Percentiles rank a stretch among this genome's conserved stretches.
Conservation (phyloP, 208 protist genomes). For the Tetramitus jugosus region DNA sequence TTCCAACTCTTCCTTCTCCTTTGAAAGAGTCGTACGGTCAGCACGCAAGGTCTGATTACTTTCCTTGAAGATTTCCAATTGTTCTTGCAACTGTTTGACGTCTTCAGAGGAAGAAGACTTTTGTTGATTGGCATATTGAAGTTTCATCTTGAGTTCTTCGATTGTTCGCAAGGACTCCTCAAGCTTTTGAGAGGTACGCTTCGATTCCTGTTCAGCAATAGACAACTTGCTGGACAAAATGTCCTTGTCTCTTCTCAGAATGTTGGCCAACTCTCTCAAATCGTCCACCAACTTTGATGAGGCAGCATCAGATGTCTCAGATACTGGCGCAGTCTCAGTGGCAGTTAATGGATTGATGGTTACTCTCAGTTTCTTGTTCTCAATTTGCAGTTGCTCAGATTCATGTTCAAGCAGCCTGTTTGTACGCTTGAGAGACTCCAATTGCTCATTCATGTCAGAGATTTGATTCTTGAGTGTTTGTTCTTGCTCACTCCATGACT, state of each 20-base stretch:
- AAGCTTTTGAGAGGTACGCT: background rate
- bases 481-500: no score
- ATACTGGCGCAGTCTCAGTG: background rate
- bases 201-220: background rate
- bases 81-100: background rate
- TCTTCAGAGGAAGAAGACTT: background rate
- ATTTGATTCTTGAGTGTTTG: no score
- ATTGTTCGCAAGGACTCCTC: background rate
- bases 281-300: background rate
- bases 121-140: background rate
- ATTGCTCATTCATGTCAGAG: no score
- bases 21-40: background rate
- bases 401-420: no score
- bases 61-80: conserved; percentile 11
- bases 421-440: no score
- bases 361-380: background rate
- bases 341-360: background rate
- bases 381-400: background rate
- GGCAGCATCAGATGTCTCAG: background rate
- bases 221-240: background rate
- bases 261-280: background rate
- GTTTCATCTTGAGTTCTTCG: background rate
- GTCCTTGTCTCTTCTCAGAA: conserved; percentile 19
- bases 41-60: background rate
- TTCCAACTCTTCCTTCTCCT: background rate